Base-by-base conservation (phyloP, 2,329 filamentous ascomycete species). In the Colletotrichum higginsianum region DNA sequence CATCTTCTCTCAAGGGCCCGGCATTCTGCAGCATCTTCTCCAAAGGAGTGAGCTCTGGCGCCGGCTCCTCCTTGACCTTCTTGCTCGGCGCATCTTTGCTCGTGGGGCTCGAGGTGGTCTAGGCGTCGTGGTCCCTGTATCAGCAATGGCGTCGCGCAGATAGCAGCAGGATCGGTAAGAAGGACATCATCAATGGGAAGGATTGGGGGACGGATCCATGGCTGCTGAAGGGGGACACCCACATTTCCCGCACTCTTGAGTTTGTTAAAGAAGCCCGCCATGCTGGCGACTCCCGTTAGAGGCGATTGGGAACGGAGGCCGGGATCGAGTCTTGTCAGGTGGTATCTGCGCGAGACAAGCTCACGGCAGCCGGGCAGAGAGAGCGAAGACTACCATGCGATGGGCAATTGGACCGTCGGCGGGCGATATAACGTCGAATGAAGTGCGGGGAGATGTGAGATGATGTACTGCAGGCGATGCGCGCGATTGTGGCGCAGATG, bases 1-100 rank as follows among this genome's bases (percentile, higher is more conserved):
- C 96, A 83, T 98, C 95, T 76, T 89, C 86, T 78, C 94, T 91
- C 75, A 97, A 84, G 2, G 95, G 91, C 4, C 95, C 95, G 71
- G 94, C 91, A 82, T 94, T 92, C 77, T 91, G 89, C 42, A 99
- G 87, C 87, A 97, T 93, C 86, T 94, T 91, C 77, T 91, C 88
- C 69, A 92, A 76, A 3, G 90, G 90, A 2, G 90, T 92, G 65
- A 87, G 76, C 77, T 92, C 90, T n/a, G 83, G 83, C n/a, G 82
- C 75, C n/a, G 83, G 79, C 75, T 90, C 88, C 53, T 90, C 88
- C 75, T 88, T 90, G 56, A 88, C 89, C 79, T 89, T 90, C 79
- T 85, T 86, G 75, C 79, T 82, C 57, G 83, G 79, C 62, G 83
- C 80, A 80, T 88, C 86, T 80, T 87, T 87, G 65, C 77, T 76